Evolutionary conservation across 495 filamentous ascomycete genomes (phyloP).

Genomic region (Clohesyomyces aquaticus): DNA sequence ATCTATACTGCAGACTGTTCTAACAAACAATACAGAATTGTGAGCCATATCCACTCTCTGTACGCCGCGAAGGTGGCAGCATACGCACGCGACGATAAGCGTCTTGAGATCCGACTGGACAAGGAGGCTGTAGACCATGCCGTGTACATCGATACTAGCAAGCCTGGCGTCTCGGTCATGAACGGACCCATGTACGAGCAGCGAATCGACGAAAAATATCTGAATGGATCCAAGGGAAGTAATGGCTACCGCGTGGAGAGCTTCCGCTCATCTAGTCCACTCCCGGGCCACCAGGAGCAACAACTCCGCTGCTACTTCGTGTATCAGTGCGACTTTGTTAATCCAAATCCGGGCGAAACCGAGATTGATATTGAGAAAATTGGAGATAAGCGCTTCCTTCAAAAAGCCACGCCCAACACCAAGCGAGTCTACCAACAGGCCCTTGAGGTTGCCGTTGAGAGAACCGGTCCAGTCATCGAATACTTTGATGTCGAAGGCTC

Average conservation of each 20-base stretch:
- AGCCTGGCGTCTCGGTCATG: constrained; percentile 74
- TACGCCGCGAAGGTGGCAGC: constrained; percentile 98
- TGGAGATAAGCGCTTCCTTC: constrained; percentile 89
- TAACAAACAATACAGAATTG: constrained; percentile 55
- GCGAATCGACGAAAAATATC: constrained; percentile 91
- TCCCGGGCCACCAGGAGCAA: constrained; percentile 76
- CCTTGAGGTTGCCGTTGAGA: constrained; percentile 76
- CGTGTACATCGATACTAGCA: constrained; percentile 97
- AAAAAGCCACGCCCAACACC: constrained; percentile 94
- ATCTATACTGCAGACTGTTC: not conserved
- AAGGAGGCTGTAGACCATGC: constrained; percentile 95
- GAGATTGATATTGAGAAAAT: constrained; percentile 92
- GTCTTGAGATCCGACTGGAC: constrained; percentile 89
- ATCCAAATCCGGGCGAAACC: constrained; percentile 66
- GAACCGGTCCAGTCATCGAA: constrained; percentile 94
- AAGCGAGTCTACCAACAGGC: constrained; percentile 92
- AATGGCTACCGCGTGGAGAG: constrained; percentile 91
- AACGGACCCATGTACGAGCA: constrained; percentile 88
- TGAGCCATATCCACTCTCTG: constrained; percentile 90
- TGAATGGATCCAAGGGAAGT: constrained; percentile 67
- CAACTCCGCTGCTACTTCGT: constrained; percentile 97
- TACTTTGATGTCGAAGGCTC: constrained; percentile 93
- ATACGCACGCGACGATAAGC: constrained; percentile 89
- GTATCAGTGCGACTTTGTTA: constrained; percentile 90
- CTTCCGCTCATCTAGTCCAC: constrained; percentile 76